Conservation (phyloP, 805 yeast species). For the Spathaspora passalidarum region DNA sequence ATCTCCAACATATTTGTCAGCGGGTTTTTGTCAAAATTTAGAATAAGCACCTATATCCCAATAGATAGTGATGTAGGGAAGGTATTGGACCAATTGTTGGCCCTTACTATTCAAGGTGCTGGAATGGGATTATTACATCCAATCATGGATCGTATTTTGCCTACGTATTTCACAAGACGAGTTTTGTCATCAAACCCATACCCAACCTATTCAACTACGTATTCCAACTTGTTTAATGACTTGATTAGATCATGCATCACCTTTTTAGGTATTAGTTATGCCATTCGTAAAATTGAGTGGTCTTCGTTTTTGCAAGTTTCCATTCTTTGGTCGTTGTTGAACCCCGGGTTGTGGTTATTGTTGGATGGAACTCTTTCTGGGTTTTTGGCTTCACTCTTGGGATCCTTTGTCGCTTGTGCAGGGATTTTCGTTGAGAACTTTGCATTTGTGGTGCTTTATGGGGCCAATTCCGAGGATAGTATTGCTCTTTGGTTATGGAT, state of each 20-base stretch:
- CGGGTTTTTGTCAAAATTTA: constrained; percentile 22
- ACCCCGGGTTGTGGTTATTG: constrained; percentile 64
- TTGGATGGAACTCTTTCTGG: constrained; percentile 60
- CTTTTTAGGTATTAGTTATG: constrained; percentile 67
- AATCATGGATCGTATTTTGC: constrained; percentile 31
- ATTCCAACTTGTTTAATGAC: constrained; percentile 33
- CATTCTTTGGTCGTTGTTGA: constrained; percentile 57
- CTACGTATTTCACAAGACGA: constrained; percentile 26
- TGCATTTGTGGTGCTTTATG: constrained; percentile 15
- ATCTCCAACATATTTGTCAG: constrained; percentile 28
- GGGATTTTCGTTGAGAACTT: constrained; percentile 28
- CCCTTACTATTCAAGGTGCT: constrained; percentile 50
- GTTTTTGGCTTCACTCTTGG: constrained; percentile 36
- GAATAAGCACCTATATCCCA: constrained; percentile 13
- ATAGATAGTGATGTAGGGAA: constrained; percentile 7
- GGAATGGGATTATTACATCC: constrained; percentile 59
- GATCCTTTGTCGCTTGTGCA: constrained; percentile 29
- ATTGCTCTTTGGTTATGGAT: constrained; percentile 51
- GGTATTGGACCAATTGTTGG: constrained; percentile 17
- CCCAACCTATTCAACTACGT: constrained; percentile 20
- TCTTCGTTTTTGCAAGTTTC: constrained; percentile 61
- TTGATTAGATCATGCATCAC: constrained; percentile 49
- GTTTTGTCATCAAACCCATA: constrained; percentile 39
- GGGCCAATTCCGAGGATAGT: constrained; percentile 19
- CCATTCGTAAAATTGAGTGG: constrained; percentile 71